These are phyloP conservation scores for Phytophthora lateralis DNA, from an alignment of 352 stramenopile genomes.

Conservation along the genomic window DNA sequence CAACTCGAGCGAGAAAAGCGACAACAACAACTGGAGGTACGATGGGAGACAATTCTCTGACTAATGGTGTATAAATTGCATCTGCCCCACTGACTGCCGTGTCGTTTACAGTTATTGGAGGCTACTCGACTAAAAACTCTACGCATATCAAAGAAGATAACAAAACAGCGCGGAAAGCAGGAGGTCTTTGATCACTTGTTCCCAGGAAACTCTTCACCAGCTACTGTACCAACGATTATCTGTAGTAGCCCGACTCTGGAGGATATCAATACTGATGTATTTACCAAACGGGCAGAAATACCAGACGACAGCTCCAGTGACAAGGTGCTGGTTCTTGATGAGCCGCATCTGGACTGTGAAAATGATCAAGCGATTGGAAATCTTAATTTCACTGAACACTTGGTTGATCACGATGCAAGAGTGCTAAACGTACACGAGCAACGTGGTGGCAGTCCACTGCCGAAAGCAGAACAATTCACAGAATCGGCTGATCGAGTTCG, in stretches of 20 bases:
- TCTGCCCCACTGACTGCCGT: background rate
- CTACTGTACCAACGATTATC: background rate
- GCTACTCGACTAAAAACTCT: slow-evolving; percentile 34
- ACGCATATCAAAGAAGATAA: slow-evolving; percentile 25
- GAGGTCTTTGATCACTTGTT: background rate
- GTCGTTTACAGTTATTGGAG: slow-evolving; percentile 35
- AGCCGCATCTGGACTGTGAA: slow-evolving; percentile 16
- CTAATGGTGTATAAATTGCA: background rate
- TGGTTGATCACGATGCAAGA: background rate
- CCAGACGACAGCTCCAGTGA: background rate
- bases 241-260: background rate
- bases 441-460: background rate
- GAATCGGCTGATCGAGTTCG: slow-evolving; percentile 18
- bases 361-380: slow-evolving; percentile 30
- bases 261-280: background rate
- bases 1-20: slow-evolving; percentile 46
- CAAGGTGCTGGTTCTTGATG: slow-evolving; percentile 12
- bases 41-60: background rate
- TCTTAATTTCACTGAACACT: background rate
- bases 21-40: slow-evolving; percentile 59
- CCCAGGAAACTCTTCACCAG: background rate
- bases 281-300: background rate
- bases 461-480: background rate
- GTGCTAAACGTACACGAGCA: background rate
- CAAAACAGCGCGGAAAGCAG: slow-evolving; percentile 6